Evolutionary conservation across 2,329 filamentous ascomycete genomes (phyloP).

Genomic region (Alternaria gansuensis): DNA sequence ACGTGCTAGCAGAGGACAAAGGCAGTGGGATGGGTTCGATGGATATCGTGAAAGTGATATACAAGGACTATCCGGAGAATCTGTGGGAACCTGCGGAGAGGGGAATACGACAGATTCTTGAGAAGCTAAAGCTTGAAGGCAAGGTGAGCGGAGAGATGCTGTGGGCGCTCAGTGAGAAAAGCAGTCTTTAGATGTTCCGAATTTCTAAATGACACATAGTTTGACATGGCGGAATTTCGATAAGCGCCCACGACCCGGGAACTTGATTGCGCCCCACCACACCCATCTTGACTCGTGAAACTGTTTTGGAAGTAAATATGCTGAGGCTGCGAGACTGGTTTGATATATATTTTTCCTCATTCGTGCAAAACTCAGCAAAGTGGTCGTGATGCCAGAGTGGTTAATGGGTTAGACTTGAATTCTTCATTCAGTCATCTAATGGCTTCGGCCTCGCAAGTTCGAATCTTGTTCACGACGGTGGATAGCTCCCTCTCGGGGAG

Average conservation of each 20-base stretch:
- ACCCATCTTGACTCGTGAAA: background rate
- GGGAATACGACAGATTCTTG: slow-evolving; percentile 79
- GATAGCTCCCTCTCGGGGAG: too few species aligned
- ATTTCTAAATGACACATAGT: background rate
- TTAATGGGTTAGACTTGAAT: slow-evolving; percentile 57
- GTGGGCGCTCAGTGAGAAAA: slow-evolving; percentile 49
- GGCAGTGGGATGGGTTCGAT: slow-evolving; percentile 70
- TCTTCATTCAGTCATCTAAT: slow-evolving; percentile 51
- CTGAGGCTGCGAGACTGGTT: too few species aligned
- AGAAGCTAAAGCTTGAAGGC: slow-evolving; percentile 79
- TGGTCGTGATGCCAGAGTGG: slow-evolving; percentile 52
- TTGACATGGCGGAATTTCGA: background rate
- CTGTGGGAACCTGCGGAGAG: slow-evolving; percentile 78
- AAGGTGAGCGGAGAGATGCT: slow-evolving; percentile 61
- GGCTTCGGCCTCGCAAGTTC: slow-evolving; percentile 53
- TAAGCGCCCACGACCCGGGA: background rate
- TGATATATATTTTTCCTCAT: too few species aligned
- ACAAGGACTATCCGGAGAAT: slow-evolving; percentile 77
- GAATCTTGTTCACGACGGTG: background rate
- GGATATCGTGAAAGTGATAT: slow-evolving; percentile 89
- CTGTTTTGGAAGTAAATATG: too few species aligned
- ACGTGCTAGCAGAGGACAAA: slow-evolving; percentile 47
- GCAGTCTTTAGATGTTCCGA: slow-evolving; percentile 37
- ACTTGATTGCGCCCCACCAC: slow-evolving; percentile 10
- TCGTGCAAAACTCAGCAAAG: too few species aligned